Conservation (phyloP, 2,329 filamentous ascomycete genomes). For the Akanthomyces lecanii region DNA sequence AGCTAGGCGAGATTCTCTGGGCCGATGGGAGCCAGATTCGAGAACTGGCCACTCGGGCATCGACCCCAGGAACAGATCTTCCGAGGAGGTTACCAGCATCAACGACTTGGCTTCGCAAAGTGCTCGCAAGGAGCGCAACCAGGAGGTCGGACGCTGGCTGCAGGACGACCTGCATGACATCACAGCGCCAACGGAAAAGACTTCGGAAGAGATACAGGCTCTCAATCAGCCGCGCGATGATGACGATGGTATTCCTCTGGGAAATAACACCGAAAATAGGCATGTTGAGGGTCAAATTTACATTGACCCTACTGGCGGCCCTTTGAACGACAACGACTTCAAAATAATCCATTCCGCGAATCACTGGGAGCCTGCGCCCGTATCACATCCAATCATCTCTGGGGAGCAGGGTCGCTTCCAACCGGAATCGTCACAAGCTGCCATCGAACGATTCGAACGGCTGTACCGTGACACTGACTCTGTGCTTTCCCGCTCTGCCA, state of each 20-base stretch:
- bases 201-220: constrained; percentile 24
- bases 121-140: constrained; percentile 43
- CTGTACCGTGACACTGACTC: constrained; percentile 54
- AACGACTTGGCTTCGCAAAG: constrained; percentile 45
- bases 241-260: constrained; percentile 42
- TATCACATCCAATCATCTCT: constrained; percentile 41
- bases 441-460: constrained; percentile 49
- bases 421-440: constrained; percentile 48
- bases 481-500: constrained; percentile 59
- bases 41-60: constrained; percentile 42
- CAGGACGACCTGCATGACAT: constrained; percentile 30
- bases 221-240: constrained; percentile 28
- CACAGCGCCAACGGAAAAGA: constrained; percentile 25
- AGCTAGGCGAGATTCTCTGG: constrained; percentile 35
- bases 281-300: constrained; percentile 48
- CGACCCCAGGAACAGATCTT: constrained; percentile 42
- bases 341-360: constrained; percentile 46
- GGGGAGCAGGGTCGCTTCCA: constrained; percentile 35
- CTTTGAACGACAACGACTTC: constrained; percentile 43
- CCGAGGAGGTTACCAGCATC: constrained; percentile 39
- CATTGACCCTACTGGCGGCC: constrained; percentile 37
- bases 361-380: constrained; percentile 48
- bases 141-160: constrained; percentile 50
- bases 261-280: constrained; percentile 47
- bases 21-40: constrained; percentile 38